phyloP scores from a whole-genome alignment of 2,329 filamentous ascomycete genomes.

The Hypoxylon sp. region DNA sequence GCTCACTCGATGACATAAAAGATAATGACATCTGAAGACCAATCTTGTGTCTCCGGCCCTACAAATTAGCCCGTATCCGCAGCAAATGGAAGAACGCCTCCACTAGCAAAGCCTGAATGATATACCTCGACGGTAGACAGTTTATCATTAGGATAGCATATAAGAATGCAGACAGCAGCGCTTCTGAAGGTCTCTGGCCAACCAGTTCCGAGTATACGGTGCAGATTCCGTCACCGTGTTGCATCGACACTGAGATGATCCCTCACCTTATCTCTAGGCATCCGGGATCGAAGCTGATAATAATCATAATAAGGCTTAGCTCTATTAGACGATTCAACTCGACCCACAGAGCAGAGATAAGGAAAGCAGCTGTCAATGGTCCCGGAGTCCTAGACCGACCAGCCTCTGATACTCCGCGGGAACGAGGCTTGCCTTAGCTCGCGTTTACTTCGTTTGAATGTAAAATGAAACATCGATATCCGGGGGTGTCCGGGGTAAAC shows the following conservation, averaged over 20 bases:
- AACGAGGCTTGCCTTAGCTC: constrained; percentile 28
- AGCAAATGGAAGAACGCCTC: constrained; percentile 8
- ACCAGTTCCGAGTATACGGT: constrained; percentile 2
- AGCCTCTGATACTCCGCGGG: constrained; percentile 40
- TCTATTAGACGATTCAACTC: constrained; percentile 22
- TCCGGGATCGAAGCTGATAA: constrained; percentile 19
- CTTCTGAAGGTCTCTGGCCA: constrained; percentile 10
- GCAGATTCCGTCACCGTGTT: background rate
- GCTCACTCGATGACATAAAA: constrained; percentile 13
- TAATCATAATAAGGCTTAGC: constrained; percentile 22
- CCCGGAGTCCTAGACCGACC: constrained; percentile 5
- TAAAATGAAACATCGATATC: constrained; percentile 19
- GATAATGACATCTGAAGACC: constrained; percentile 8
- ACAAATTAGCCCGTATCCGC: constrained; percentile 19
- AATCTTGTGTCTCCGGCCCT: constrained; percentile 20
- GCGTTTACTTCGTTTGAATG: constrained; percentile 4
- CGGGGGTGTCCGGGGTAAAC: constrained; percentile 18
- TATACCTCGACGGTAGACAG: constrained; percentile 9
- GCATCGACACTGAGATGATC: background rate
- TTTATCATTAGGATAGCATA: constrained; percentile 16
- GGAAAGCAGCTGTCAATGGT: constrained; percentile 42
- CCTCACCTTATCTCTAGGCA: constrained; percentile 32
- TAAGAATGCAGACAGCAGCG: constrained; percentile 14
- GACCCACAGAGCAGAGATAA: constrained; percentile 43
- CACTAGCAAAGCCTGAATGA: constrained; percentile 21